phyloP scores from a whole-genome alignment of 2,329 filamentous ascomycete species.

The Pseudomassariella vexata region DNA sequence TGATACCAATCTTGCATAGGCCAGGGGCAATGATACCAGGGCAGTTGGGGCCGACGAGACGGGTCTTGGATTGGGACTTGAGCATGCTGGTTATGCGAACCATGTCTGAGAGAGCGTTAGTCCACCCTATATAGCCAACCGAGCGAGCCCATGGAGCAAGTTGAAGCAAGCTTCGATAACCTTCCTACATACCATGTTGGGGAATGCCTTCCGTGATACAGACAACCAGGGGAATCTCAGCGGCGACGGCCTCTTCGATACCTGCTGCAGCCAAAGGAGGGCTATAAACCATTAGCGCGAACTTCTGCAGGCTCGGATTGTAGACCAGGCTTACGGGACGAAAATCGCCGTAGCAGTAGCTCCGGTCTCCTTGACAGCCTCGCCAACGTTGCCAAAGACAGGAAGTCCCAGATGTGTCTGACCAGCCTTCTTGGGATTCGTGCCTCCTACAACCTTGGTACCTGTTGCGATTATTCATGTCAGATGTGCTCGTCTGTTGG shows the following conservation, averaged over 20 bases:
- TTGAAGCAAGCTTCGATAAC: constrained; percentile 21
- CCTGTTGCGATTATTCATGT: constrained; percentile 44
- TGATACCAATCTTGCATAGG: constrained; percentile 99
- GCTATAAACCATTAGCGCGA: constrained; percentile 37
- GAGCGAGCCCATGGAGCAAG: constrained; percentile 4
- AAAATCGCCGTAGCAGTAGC: constrained; percentile 93
- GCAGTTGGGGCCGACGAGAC: constrained; percentile 95
- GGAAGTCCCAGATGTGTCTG: constrained; percentile 82
- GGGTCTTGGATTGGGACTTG: constrained; percentile 95
- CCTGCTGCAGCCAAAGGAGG: constrained; percentile 86
- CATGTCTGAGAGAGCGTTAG: constrained; percentile 63
- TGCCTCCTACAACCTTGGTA: constrained; percentile 95
- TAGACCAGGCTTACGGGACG: constrained; percentile 69
- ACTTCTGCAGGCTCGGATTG: not conserved
- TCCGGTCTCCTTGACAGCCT: constrained; percentile 85
- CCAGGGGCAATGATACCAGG: constrained; percentile 92
- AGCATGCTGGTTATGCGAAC: constrained; percentile 97
- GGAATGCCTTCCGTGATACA: constrained; percentile 98
- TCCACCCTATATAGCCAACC: constrained; percentile 8
- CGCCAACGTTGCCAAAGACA: constrained; percentile 84
- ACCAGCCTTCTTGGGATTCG: constrained; percentile 98
- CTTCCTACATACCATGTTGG: constrained; percentile 74
- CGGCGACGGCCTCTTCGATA: constrained; percentile 93
- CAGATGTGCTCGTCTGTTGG: constrained; percentile 16
- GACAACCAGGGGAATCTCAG: constrained; percentile 91